These are phyloP conservation scores for Ophiostoma himal-ulmi DNA, from an alignment of 2,329 filamentous ascomycete genomes.

Conservation along the genomic window DNA sequence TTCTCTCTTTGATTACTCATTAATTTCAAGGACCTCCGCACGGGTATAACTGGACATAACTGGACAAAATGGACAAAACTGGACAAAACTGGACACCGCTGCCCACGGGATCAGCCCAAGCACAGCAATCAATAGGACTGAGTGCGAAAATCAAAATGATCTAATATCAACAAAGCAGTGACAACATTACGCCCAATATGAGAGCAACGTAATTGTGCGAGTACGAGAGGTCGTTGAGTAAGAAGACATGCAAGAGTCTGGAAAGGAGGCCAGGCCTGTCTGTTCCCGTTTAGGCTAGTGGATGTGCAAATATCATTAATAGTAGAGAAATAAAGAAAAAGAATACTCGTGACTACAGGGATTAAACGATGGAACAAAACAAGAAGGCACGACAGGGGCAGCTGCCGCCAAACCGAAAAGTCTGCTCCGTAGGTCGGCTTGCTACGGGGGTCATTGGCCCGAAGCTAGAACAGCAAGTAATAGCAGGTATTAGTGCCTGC, in stretches of 20 bases:
- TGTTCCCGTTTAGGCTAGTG: not conserved
- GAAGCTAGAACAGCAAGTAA: not conserved
- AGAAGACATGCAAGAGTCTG: too few species aligned
- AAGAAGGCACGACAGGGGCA: not conserved
- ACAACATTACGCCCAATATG: not conserved
- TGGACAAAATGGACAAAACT: not conserved
- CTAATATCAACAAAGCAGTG: not conserved
- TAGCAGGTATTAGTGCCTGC: not conserved
- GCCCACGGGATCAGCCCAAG: not conserved
- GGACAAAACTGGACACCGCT: not conserved
- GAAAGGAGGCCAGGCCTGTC: not conserved
- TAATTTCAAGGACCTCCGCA: not conserved
- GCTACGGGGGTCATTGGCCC: conserved; percentile 18
- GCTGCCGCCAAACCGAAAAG: not conserved
- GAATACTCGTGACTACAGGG: too few species aligned
- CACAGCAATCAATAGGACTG: too few species aligned
- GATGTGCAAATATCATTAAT: not conserved
- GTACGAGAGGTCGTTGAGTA: not conserved
- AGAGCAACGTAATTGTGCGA: not conserved
- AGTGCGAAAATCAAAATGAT: not conserved
- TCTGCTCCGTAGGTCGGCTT: conserved; percentile 20
- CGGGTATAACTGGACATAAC: conserved; percentile 2
- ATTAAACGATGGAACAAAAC: not conserved
- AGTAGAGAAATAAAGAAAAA: not conserved
- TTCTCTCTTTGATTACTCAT: not conserved